Base-by-base conservation (phyloP, 2,329 filamentous ascomycete genomes). In the Colletotrichum horii region DNA sequence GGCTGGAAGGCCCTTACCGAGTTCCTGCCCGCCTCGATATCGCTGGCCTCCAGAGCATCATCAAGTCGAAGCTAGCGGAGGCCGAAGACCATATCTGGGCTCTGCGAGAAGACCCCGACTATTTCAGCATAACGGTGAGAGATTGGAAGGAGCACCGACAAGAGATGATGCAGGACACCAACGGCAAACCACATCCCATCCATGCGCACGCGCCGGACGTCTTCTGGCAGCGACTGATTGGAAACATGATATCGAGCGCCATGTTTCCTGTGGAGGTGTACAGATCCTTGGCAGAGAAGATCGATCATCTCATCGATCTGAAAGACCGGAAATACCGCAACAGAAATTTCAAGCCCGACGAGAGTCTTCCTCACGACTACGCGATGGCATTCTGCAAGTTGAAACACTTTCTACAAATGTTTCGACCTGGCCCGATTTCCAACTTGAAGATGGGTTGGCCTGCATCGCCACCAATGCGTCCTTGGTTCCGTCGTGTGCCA, bases 21-120 rank as follows among this genome's bases (percentile, higher is more conserved):
- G 68, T 86, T 1, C 90, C 91, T 1, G 82, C 84, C 0, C 77
- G 80, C 4, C 79, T 91, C 0, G 85, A 92, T 76, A 80, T 92
- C 2, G 76, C 65, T 0, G 84, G 85, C 0, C 81, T 93, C 1
- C 82, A 85, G 52, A 79, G 81, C 2, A 78, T 92, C 6, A 81
- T 91, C 1, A 79, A 79, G 3, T 88, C 88, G 1, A 86, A 83
- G 75, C 78, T 78, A 1, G 79, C 83, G 0, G 84, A 84, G 5
- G 85, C 86, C 1, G 86, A 90, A 70, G 90, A 93, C 79, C 89
- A 92, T 77, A 58, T 92, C 0, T 90, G 87, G 86, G 78, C 85
- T 0, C 81, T 93, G 4, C 85, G 91, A 9, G 91, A 93, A 78
- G 91, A 93, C 78, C 91, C 91, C 0, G 82, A 82, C 1, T 92